Conservation (phyloP, 257 asterid genomes). For the Solanum rostratum region DNA sequence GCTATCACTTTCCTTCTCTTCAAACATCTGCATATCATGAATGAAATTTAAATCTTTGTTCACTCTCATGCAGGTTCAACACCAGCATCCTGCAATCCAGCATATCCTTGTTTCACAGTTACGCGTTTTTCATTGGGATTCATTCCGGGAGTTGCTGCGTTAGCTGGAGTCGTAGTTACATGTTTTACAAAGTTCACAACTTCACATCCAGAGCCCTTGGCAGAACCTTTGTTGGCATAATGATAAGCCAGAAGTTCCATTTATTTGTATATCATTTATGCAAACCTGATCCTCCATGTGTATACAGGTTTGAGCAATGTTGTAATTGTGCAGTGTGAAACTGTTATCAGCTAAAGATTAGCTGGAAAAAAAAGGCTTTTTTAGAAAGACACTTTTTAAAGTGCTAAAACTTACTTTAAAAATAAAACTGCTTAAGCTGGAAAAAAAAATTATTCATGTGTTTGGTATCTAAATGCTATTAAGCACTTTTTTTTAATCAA, state of each 20-base stretch:
- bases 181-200: not conserved
- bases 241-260: not conserved
- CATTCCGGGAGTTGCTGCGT: slow-evolving; percentile 5
- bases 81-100: not conserved
- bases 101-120: not conserved
- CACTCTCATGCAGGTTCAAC: not conserved
- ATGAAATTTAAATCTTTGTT: slow-evolving; percentile 10
- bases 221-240: not conserved
- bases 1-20: not conserved
- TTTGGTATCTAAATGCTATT: no score
- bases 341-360: not conserved
- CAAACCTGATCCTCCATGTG: not conserved
- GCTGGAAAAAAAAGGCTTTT: no score
- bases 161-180: not conserved
- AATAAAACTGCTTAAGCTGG: no score
- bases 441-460: no score
- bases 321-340: not conserved
- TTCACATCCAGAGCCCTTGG: not conserved
- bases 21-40: slow-evolving; percentile 18
- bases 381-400: no score
- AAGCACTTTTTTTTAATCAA: no score
- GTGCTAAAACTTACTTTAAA: no score
- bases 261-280: not conserved
- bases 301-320: not conserved
- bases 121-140: slow-evolving; percentile 4